Base-by-base conservation (phyloP, 2,329 filamentous ascomycete species). In the Chaetomium sp. region DNA sequence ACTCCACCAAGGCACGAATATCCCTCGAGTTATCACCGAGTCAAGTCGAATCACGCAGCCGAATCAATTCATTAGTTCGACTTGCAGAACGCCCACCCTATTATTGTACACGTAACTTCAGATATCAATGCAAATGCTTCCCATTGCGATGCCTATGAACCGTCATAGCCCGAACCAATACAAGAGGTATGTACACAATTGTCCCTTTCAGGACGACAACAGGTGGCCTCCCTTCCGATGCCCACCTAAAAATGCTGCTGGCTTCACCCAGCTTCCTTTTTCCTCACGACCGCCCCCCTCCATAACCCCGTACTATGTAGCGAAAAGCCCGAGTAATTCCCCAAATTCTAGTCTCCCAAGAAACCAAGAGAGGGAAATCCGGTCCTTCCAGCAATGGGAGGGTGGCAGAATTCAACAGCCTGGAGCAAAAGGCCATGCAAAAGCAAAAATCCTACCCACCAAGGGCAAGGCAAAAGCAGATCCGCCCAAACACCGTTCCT, bases 91-190 rank as follows among this genome's bases (percentile, higher is more conserved):
- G 19, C 19, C 19, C 19, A 27, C 19, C 19, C 19, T 6, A 3
- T 14, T 7, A 14, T n/a, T 14, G 14, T 42, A 42, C 11, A 11
- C 12, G 10, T 6, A 42, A n/a, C 10, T 38, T 46, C 35, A 55
- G 36, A 48, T 45, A 53, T 27, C 41, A 52, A 59, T 59, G 57
- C 55, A 56, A 56, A 59, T 61, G 57, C 55, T 61, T 27, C 54
- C 56, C 59, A 61, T 61, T 61, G 57, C 59, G 53, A 59, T 58
- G 55, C 57, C 55, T 53, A 56, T 52, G 45, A 51, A 44, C 53
- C 53, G 45, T 54, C 57, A 54, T 56, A 54, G 46, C 49, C 56
- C 50, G 47, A 46, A 34, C 19, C 54, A 51, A 55, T 49, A 57
- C 58, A 44, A 35, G 36, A 54, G 52, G 36, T 59, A 61, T 60